Evolutionary conservation across 352 stramenopile species (phyloP), one percentile per base, ranked within the genome.

Genomic region (Phytophthora macrochlamydospora): DNA sequence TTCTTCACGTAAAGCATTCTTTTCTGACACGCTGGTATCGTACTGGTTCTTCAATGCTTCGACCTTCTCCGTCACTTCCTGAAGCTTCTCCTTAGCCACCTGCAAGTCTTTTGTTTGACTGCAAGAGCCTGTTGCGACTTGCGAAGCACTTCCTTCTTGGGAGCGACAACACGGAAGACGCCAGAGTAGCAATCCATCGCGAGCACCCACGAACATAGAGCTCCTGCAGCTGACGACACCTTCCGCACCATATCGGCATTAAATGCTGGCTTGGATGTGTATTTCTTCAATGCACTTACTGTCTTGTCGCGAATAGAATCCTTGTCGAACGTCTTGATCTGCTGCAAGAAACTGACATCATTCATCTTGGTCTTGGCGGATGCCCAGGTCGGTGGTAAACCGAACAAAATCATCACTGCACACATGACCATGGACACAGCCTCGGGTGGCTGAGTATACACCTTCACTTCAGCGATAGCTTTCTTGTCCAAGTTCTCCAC

Each of bases 321-420:
- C 62, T 99, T 99, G 80, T 99, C 96, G 56, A 98, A 99, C 8
- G 75, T 89, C 61, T 98, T 98, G 56, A 99, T 95, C 62, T 98
- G 90, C 49, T 93, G 74, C 4, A 98, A 63, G 57, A 98, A 98
- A 56, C 95, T 95, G 32, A 96, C 78, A 58, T 98, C 95, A 53
- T 93, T 96, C 74, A 98, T 94, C 56, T 98, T 96, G 28, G 85
- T 97, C 75, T 98, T 98, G 2, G 95, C 94, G 31, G 83, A 87
- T 0, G 85, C 91, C 95, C 95, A 99, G 37, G 97, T 97, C 1
- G 94, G 93, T 14, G 80, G 82, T n/a, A 97, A 73, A 2, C 92
- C 89, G 62, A 99, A 98, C n/a, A 99, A 77, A 42, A 98, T 97
- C 93, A 98, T 98, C 43, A 99, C 94, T n/a, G 90, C 95, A 43